Base-by-base conservation (phyloP, 345 rosid species). In the Passiflora organensis region DNA sequence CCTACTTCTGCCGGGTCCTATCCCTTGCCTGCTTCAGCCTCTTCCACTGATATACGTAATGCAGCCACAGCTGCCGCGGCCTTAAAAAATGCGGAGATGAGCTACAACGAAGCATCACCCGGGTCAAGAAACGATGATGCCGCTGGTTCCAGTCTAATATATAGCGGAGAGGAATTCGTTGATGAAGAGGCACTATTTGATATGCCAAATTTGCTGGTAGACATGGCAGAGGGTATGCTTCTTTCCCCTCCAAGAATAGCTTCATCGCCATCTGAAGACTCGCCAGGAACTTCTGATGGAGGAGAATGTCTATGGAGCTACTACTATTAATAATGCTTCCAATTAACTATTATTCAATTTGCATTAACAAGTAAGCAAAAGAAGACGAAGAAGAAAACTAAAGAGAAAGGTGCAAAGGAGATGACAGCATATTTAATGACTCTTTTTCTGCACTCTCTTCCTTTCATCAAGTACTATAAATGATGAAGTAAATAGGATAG, bases 221-320 rank as follows among this genome's bases (percentile, higher is more conserved):
- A 85, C 65, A 87, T 91, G 97, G 97, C 97, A 0, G 95, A 78
- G 66, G 97, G 96, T 46, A 79, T 91, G 95, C 64, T 91, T 81
- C 65, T 87, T 59, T 76, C 89, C 1, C 96, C 95, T 0, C 97
- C 97, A 3, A 69, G 91, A 55, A 80, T 89, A 60, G 64, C 59
- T 60, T 56, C 76, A 14, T 55, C 86, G 23, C 76, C 66, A n/a
- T 62, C 78, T 0, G 79, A 85, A 58, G 75, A 81, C 49, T 89
- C 87, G 2, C 81, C 79, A 20, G 87, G 76, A 71, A 80, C 73
- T 63, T 76, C 80, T 0, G 80, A 80, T 48, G 34, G 34, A 39
- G 87, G 71, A 39, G 79, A 80, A 56, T 80, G 73, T 39, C 71
- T 91, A 18, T 91, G 97, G 97, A 80, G 83, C 58, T 80, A 83